Evolutionary conservation across 2,329 filamentous ascomycete genomes (phyloP), one percentile per base, ranked within the genome.

Genomic region (Mycosphaerella arachidis): DNA sequence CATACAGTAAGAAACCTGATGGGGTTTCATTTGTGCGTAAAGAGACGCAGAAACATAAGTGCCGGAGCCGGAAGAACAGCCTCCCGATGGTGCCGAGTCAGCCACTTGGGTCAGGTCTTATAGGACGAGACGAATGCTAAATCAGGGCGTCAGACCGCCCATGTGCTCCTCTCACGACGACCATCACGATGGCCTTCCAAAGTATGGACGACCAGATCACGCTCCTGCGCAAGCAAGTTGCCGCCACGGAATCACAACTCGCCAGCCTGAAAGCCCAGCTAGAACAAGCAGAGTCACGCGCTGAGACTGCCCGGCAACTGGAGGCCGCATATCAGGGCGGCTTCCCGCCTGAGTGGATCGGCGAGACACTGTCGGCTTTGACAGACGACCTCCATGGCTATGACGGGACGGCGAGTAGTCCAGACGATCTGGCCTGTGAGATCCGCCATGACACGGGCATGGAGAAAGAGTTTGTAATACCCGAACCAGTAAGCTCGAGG

Each of bases 201-300:
- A 56, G 53, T 16, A 61, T 66, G 57, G 64, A 63, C 48, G 55
- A 63, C 16, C 66, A 73, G 37, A 67, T 79, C 59, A 67, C 70
- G n/a, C 71, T 72, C 29, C 69, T 80, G 48, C 74, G 73, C 54
- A 66, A 74, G 60, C 77, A 79, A 58, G 77, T 81, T 55, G 68
- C 71, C 45, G 69, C 72, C 48, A 76, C 77, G 55, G 78, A 80
- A 67, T 67, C 67, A 8, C 75, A 76, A 54, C 72, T 81, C 6
- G 66, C 67, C 29, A 70, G 73, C 45, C 71, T 80, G 30, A 74
- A 73, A 51, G 66, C 71, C 35, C 76, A 79, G 60, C 72, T 80
- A 6, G 71, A 74, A 16, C 72, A 78, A 64, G 76, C 76, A 7
- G 76, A 79, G 61, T 68, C 71, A 37, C 70, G 65, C 35, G 68